Base-by-base conservation (phyloP, 768 basidiomycete species). In the Leccinum pellstonianum region DNA sequence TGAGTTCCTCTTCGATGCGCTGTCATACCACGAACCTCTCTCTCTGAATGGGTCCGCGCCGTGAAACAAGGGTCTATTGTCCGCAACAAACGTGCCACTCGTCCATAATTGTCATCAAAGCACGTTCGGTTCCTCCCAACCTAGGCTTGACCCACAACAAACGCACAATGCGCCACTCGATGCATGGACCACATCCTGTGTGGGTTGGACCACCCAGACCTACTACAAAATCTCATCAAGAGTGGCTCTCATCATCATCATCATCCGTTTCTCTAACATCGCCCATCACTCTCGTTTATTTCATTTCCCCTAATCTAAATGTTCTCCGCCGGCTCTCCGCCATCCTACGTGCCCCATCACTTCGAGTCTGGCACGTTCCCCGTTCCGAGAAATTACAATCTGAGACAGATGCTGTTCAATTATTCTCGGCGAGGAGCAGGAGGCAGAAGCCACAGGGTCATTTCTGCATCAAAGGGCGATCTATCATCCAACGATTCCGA, bases 391-490 rank as follows among this genome's bases (percentile, higher is more conserved):
- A 52, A 67, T 38, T 70, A 72, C 50, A 60, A 54, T 14, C 52
- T 72, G 58, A 68, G 62, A 59, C 70, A 71, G 55, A 71, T 71
- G 70, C 58, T 71, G 41, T 68, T 63, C 58, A 71, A 70, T 52
- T 64, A 68, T 48, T 33, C 62, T 5, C 25, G 52, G 17, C 23
- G 58, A 10, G 33, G 31, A 11, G 52, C n/a, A 43, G n/a, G n/a
- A 10, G 41, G 9, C 41, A 43, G 43, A 46, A 19, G 43, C 43
- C 9, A 14, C 56, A 48, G 27, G 55, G 51, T 53, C 55, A 43
- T 52, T 29, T 35, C 43, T 46, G 19, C 19, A 19, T 46, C 41
- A n/a, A 37, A 38, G 4, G 21, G 35, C 15, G 35, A 60, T 54
- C 21, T 55, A 46, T 46, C 43, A 46, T 21, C 19, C 19, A 10